phyloP scores from a whole-genome alignment of 495 filamentous ascomycete species.

The Trichodelitschia bisporula region DNA sequence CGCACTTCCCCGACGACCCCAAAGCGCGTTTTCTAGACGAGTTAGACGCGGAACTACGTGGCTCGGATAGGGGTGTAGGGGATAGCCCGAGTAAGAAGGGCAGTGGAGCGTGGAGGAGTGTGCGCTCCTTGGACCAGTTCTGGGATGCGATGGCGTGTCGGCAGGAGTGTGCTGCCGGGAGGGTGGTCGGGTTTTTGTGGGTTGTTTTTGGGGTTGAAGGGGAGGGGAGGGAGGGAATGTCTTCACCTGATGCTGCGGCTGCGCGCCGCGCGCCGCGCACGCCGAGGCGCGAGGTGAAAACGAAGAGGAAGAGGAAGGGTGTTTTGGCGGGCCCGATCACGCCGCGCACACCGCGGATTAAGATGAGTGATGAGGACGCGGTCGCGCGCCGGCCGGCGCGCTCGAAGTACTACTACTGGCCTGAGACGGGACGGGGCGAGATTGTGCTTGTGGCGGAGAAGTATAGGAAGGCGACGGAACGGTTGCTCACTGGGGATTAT shows the following conservation, averaged over 20 bases:
- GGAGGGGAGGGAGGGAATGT: slow-evolving; percentile 12
- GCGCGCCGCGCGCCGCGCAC: no score
- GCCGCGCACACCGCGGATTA: slow-evolving; percentile 28
- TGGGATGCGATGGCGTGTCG: slow-evolving; percentile 98
- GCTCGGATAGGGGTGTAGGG: slow-evolving; percentile 6
- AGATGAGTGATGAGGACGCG: slow-evolving; percentile 13
- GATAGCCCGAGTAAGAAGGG: slow-evolving; percentile 15
- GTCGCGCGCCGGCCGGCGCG: slow-evolving; percentile 13
- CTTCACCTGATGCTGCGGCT: no score
- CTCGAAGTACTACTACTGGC: slow-evolving; percentile 12
- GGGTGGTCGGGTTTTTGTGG: slow-evolving; percentile 88
- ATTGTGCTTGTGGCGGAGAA: slow-evolving; percentile 42
- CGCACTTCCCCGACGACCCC: slow-evolving; percentile 83
- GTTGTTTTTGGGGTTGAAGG: slow-evolving; percentile 41
- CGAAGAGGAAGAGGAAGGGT: background rate
- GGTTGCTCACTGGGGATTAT: slow-evolving; percentile 71
- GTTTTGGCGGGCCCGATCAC: slow-evolving; percentile 21
- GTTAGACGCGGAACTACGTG: slow-evolving; percentile 53
- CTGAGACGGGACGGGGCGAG: slow-evolving; percentile 36
- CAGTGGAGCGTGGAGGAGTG: slow-evolving; percentile 55
- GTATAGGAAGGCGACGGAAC: slow-evolving; percentile 54
- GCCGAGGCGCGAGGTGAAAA: slow-evolving; percentile 7
- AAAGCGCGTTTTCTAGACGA: slow-evolving; percentile 81
- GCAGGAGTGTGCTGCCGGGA: slow-evolving; percentile 81
- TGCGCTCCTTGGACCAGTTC: slow-evolving; percentile 65